Evolutionary conservation across 2,329 filamentous ascomycete species (phyloP).

Genomic region (Hymenoscyphus scutula): DNA sequence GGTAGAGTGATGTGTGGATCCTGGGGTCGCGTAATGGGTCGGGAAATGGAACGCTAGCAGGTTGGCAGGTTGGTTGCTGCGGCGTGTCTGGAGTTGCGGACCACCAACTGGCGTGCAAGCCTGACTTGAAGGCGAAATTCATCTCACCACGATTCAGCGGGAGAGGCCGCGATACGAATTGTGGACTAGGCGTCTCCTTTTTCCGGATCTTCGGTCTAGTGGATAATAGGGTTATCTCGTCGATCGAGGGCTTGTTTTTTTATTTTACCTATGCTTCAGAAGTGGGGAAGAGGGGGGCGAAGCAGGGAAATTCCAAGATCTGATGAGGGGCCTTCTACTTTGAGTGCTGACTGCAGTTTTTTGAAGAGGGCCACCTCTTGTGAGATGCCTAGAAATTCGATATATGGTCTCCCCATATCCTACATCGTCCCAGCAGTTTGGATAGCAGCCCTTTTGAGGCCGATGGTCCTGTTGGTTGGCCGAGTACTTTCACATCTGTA

Average conservation of each 20-base stretch:
- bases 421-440: too few relatives aligned
- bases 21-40: not conserved
- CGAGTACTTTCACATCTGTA: too few relatives aligned
- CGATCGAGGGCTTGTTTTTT: not conserved
- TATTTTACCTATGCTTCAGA: not conserved
- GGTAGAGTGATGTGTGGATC: not conserved
- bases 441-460: too few relatives aligned
- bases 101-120: too few relatives aligned
- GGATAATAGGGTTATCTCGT: not conserved
- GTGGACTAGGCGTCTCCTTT: not conserved
- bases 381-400: too few relatives aligned
- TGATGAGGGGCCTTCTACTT: not conserved
- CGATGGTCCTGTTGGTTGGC: too few relatives aligned
- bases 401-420: too few relatives aligned
- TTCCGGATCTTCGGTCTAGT: not conserved
- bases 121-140: not conserved
- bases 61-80: not conserved
- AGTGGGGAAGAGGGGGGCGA: not conserved
- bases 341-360: conserved; percentile 2
- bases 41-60: conserved; percentile 6
- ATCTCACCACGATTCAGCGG: conserved; percentile 1
- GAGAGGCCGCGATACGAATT: conserved; percentile 1
- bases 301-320: not conserved
- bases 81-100: too few relatives aligned
- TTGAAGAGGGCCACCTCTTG: too few relatives aligned